Conservation (phyloP, 2,329 filamentous ascomycete genomes). For the Fusarium brevicatenulatum region DNA sequence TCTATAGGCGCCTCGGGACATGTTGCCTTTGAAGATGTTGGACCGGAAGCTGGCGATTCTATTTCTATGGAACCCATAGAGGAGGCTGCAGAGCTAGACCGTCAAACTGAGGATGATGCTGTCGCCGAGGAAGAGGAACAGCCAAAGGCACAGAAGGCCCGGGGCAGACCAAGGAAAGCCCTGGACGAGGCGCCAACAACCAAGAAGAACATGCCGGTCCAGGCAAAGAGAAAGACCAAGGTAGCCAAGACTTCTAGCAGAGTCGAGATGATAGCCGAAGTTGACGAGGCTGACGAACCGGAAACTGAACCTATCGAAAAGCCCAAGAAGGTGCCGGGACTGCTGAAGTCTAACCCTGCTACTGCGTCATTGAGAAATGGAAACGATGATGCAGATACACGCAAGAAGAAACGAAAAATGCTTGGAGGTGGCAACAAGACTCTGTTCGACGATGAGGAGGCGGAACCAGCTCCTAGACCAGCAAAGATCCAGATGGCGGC, state of each 20-base stretch:
- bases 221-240: conserved; percentile 49
- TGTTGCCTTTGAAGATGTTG: conserved; percentile 51
- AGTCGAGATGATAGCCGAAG: conserved; percentile 55
- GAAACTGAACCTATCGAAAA: conserved; percentile 44
- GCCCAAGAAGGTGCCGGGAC: conserved; percentile 19
- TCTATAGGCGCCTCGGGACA: conserved; percentile 21
- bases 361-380: conserved; percentile 11
- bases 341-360: conserved; percentile 19
- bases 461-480: conserved; percentile 52
- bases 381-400: conserved; percentile 53
- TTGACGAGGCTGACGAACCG: conserved; percentile 45
- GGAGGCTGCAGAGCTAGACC: conserved; percentile 12
- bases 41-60: conserved; percentile 12
- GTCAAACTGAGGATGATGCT: conserved; percentile 2
- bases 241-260: conserved; percentile 31
- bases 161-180: conserved; percentile 57
- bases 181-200: conserved; percentile 57
- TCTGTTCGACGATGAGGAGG: conserved; percentile 75
- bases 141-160: conserved; percentile 49
- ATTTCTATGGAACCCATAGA: conserved; percentile 20
- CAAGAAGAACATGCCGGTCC: conserved; percentile 57
- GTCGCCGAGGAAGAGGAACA: conserved; percentile 18
- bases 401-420: conserved; percentile 79
- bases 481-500: conserved; percentile 48
- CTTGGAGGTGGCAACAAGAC: conserved; percentile 71